These are phyloP conservation scores for Cymbopogon citratus DNA, from an alignment of 176 grass and related monocot genomes.

Conservation along the genomic window DNA sequence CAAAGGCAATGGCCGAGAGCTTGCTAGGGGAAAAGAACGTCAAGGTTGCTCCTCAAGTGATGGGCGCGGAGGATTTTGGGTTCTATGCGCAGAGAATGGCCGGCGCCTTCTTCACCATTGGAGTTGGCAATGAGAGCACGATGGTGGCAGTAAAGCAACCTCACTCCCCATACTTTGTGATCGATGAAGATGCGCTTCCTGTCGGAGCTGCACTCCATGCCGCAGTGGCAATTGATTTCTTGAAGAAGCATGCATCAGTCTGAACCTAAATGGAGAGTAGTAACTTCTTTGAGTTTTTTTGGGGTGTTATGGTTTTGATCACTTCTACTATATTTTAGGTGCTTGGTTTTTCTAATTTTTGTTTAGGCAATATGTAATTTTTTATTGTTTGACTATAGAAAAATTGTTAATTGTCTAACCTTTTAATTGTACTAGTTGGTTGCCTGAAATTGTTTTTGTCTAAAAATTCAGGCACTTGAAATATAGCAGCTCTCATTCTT, in stretches of 20 bases:
- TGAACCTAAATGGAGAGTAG: not conserved
- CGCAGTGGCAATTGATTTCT: conserved; percentile 46
- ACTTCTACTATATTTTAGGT: too few species aligned
- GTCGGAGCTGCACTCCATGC: conserved; percentile 64
- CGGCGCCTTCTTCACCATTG: conserved; percentile 40
- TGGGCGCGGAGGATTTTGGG: conserved; percentile 55
- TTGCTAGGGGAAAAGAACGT: conserved; percentile 43
- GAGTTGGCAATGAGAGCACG: conserved; percentile 32
- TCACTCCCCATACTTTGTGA: conserved; percentile 55
- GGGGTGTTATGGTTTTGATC: too few species aligned
- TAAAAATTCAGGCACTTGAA: too few species aligned
- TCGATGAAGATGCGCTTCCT: conserved; percentile 42
- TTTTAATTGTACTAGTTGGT: too few species aligned
- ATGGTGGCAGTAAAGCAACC: not conserved
- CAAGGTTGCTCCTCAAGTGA: not conserved
- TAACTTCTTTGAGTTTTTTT: not conserved
- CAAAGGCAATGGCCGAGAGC: conserved; percentile 28
- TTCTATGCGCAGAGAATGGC: conserved; percentile 46
- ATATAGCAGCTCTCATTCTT: too few species aligned
- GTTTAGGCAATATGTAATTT: too few species aligned
- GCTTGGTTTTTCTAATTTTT: too few species aligned
- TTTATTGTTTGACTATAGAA: too few species aligned
- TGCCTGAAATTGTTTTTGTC: too few species aligned
- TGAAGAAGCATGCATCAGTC: conserved; percentile 9
- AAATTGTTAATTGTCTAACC: too few species aligned